Evolutionary conservation across 306 rosid genomes (phyloP).

Genomic region (Coriaria nepalensis): DNA sequence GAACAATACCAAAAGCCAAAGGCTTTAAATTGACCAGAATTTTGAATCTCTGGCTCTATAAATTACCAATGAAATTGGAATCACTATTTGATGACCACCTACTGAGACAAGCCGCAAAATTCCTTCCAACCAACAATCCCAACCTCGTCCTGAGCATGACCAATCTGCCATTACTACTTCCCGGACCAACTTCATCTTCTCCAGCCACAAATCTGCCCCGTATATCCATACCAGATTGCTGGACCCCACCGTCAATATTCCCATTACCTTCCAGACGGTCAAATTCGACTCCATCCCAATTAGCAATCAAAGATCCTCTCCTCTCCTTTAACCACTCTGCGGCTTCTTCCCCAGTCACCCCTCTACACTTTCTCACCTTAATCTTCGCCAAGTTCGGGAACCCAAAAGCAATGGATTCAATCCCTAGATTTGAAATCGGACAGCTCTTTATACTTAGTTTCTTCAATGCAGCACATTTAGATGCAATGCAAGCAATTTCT

Average conservation of each 20-base stretch:
- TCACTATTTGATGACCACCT: neutral
- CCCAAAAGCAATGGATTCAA: conserved; percentile 54
- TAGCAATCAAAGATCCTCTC: conserved; percentile 42
- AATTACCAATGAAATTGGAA: neutral
- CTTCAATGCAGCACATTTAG: conserved; percentile 50
- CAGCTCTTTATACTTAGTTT: conserved; percentile 79
- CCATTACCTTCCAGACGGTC: conserved; percentile 31
- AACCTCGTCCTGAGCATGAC: neutral
- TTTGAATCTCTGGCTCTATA: no score
- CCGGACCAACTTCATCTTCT: no score
- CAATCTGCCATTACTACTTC: neutral
- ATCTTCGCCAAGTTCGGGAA: conserved; percentile 74
- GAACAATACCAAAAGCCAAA: no score
- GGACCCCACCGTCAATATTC: conserved; percentile 15
- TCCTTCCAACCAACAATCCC: neutral
- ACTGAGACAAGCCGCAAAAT: neutral
- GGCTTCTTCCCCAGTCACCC: conserved; percentile 38
- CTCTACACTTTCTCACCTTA: conserved; percentile 70
- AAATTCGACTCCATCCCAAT: conserved; percentile 43
- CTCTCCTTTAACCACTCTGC: conserved; percentile 51
- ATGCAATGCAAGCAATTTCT: conserved; percentile 63
- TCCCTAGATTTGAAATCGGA: conserved; percentile 58
- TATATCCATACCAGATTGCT: no score
- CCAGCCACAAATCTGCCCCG: no score
- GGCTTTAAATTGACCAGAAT: no score